Conservation (phyloP, 192 early-diverging fungal species). For the Linnemannia zychae region DNA sequence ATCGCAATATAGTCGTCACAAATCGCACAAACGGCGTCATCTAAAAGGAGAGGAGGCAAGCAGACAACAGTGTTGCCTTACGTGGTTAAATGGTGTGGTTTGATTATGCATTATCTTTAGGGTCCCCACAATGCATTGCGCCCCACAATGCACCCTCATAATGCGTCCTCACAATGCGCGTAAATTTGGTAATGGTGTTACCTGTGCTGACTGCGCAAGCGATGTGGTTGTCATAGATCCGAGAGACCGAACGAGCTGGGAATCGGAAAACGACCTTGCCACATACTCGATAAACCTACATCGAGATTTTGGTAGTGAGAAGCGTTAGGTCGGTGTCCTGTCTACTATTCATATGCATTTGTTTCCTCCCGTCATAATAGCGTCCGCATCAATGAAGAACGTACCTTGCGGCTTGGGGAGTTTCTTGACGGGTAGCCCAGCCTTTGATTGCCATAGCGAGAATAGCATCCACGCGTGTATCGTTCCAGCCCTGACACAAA, state of each 20-base stretch:
- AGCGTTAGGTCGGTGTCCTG: background rate
- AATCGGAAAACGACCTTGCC: background rate
- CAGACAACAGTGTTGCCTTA: too few relatives aligned
- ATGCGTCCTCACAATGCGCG: background rate
- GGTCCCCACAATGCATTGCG: too few relatives aligned
- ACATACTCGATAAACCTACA: background rate
- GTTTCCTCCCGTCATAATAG: background rate
- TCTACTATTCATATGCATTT: too few relatives aligned
- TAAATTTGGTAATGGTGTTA: background rate
- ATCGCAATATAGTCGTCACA: background rate
- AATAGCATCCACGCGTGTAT: background rate
- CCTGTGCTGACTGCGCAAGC: slow-evolving; percentile 2
- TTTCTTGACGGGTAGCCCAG: background rate
- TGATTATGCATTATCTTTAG: background rate
- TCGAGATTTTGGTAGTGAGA: background rate
- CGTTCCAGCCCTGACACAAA: background rate
- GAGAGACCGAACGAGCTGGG: slow-evolving; percentile 5
- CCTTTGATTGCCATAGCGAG: background rate
- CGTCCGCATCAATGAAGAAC: background rate
- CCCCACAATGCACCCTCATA: too few relatives aligned
- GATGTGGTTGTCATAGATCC: slow-evolving; percentile 12
- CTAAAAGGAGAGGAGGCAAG: background rate
- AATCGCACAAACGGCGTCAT: background rate
- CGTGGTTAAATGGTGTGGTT: background rate
- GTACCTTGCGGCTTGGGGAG: slow-evolving; percentile 8